These are phyloP conservation scores for Penicillium pancosmium DNA, from an alignment of 495 filamentous ascomycete genomes.

Conservation along the genomic window DNA sequence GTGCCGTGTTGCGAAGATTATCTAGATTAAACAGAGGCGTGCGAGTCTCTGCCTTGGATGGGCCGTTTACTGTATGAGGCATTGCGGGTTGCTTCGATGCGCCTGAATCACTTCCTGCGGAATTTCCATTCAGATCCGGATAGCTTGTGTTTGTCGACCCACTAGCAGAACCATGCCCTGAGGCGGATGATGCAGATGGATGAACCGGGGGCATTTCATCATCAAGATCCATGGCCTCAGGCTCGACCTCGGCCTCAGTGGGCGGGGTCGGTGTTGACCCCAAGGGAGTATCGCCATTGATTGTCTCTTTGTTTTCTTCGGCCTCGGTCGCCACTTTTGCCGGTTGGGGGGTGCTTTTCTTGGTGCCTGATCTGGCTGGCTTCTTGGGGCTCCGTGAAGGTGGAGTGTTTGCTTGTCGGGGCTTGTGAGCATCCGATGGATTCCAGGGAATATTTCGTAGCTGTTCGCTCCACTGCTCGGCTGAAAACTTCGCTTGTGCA, in stretches of 20 bases:
- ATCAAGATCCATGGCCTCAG: slow-evolving; percentile 56
- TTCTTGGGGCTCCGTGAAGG: slow-evolving; percentile 44
- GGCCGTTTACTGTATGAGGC: slow-evolving; percentile 40
- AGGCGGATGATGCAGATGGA: slow-evolving; percentile 7
- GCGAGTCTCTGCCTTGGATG: slow-evolving; percentile 45
- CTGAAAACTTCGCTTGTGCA: slow-evolving; percentile 57
- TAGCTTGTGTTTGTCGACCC: slow-evolving; percentile 15
- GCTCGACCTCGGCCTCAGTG: slow-evolving; percentile 17
- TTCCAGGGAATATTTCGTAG: slow-evolving; percentile 61
- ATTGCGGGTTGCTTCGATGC: slow-evolving; percentile 26
- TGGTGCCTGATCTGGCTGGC: slow-evolving; percentile 27
- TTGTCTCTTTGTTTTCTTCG: slow-evolving; percentile 41
- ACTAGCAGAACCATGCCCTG: slow-evolving; percentile 7
- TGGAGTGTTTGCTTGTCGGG: slow-evolving; percentile 31
- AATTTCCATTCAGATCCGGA: slow-evolving; percentile 22
- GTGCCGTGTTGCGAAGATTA: slow-evolving; percentile 67
- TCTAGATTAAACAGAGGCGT: slow-evolving; percentile 53
- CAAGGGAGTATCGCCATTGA: slow-evolving; percentile 22
- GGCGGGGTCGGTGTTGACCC: slow-evolving; percentile 5
- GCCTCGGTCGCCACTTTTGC: slow-evolving; percentile 46
- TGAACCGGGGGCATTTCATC: slow-evolving; percentile 32
- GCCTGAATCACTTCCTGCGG: slow-evolving; percentile 19
- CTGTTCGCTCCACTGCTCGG: slow-evolving; percentile 66
- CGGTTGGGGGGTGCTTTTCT: slow-evolving; percentile 35
- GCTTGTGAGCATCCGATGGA: slow-evolving; percentile 39